Evolutionary conservation across 352 stramenopile species (phyloP), one percentile per base, ranked within the genome.

Genomic region (Phytophthora sojae): DNA sequence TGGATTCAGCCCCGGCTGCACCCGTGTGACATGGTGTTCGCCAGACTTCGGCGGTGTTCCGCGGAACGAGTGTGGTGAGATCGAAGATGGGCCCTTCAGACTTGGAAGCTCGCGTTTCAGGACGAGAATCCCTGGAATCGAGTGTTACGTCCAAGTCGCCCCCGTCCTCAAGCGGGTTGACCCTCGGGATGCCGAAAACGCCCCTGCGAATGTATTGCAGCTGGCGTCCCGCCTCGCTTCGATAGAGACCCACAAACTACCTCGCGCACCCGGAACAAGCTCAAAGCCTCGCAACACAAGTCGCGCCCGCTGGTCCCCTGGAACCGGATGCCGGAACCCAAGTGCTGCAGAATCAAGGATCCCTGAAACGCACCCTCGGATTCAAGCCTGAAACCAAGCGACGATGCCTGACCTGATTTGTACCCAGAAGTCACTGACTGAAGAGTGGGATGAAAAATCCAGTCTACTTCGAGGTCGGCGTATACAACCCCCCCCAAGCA

Each of bases 371-470:
- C 35, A 44, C 35, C 35, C 35, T 44, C 35, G 35, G 35, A 44
- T 44, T 6, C 35, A 44, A 44, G 8, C 37, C 11, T 45, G 37
- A 45, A 45, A 45, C 37, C 37, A 45, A 45, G 37, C 37, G 37
- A 45, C 8, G 37, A 45, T n/a, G 37, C 0, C 37, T 45, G 37
- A 45, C 37, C 37, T 45, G 37, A 45, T 45, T 45, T n/a, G 37
- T 45, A 45, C 37, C 37, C 37, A 45, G 11, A 45, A 1, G 37
- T 45, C 37, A 45, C 37, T 6, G 37, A 45, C 37, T 45, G 37
- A 45, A n/a, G 37, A 45, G 37, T 45, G 37, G 37, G 37, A 45
- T 45, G 37, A 45, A 45, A 45, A 45, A n/a, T 45, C 35, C 35
- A 44, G 35, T 44, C 35, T 14, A 45, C 37, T 45, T 45, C 37